Evolutionary conservation across 192 early-diverging fungal species (phyloP), one percentile per base, ranked within the genome.

Genomic region (Neocallimastix lanati): DNA sequence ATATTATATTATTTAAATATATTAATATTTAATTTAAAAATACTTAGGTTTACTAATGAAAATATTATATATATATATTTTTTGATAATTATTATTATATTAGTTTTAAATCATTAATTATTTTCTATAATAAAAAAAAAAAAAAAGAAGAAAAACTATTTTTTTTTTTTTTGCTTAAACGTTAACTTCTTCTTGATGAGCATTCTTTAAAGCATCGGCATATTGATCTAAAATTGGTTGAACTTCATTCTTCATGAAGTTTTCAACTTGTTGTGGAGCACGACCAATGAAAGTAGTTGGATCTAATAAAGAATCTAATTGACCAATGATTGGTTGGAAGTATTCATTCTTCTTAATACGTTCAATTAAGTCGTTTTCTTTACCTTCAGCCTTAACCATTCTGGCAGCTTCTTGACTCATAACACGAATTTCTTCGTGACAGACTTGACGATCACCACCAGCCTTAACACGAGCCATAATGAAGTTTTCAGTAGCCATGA

Each of bases 401-500:
- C 86, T 85, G 38, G 94, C 97, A 29, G 96, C 96, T 90, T 98
- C 88, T 78, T 99, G 96, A 79, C 90, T 92, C 15, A 99, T 87
- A 28, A 99, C 96, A 78, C 97, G 92, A 83, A 99, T 97, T 84
- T 97, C 89, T 84, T 99, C 97, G 85, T 99, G 97, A 82, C 95
- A 97, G 78, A 91, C 91, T 84, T 99, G 96, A 76, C 96, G 87
- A 84, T 99, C 96, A 30, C 94, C 97, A 50, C 94, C 96, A 83
- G 91, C 93, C 88, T 95, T 95, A 58, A 98, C 96, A 92, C 97
- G 95, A 37, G 94, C 96, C 96, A 99, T 99, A 86, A 99, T 99
- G 78, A 99, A 89, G 87, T 99, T 99, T 85, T 99, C 97, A 28
- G 97, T 99, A n/a, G 97, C 97, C 97, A 98, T 99, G 85, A 99